Evolutionary conservation across 805 yeast species (phyloP).

Genomic region (Kodamaea restingae): DNA sequence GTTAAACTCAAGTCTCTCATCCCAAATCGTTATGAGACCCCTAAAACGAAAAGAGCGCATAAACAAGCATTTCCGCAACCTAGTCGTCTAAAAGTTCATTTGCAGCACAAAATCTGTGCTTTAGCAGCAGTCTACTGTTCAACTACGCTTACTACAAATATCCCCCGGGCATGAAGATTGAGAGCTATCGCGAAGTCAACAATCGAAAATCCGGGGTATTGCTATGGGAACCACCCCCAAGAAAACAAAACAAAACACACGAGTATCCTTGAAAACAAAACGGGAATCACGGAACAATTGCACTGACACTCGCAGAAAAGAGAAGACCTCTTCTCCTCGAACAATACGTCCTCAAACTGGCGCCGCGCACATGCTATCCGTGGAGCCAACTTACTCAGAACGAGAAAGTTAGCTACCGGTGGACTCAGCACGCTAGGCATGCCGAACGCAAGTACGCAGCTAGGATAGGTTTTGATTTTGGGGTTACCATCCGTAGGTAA

Average conservation of each 20-base stretch:
- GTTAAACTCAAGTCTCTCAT: too few relatives aligned
- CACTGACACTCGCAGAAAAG: background rate
- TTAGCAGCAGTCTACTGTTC: too few relatives aligned
- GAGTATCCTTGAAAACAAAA: constrained; percentile 27
- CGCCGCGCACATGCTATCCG: constrained; percentile 18
- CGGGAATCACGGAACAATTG: constrained; percentile 14
- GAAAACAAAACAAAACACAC: constrained; percentile 24
- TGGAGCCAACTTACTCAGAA: constrained; percentile 17
- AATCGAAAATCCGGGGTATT: constrained; percentile 47
- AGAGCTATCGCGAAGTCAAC: constrained; percentile 34
- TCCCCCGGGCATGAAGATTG: constrained; percentile 51
- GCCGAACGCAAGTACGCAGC: constrained; percentile 20
- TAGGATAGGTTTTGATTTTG: constrained; percentile 29
- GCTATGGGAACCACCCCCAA: constrained; percentile 33
- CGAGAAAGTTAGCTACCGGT: constrained; percentile 19
- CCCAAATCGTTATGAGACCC: too few relatives aligned
- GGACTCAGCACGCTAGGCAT: constrained; percentile 8
- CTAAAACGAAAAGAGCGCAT: too few relatives aligned
- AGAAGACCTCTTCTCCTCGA: constrained; percentile 1
- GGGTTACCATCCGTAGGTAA: constrained; percentile 31
- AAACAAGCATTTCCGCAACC: too few relatives aligned
- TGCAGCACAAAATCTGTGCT: too few relatives aligned
- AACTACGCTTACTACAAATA: too few relatives aligned
- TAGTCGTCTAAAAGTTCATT: too few relatives aligned
- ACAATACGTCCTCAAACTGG: constrained; percentile 13